phyloP scores from a whole-genome alignment of 2,329 filamentous ascomycete genomes.

The Aspergillus sp. region DNA sequence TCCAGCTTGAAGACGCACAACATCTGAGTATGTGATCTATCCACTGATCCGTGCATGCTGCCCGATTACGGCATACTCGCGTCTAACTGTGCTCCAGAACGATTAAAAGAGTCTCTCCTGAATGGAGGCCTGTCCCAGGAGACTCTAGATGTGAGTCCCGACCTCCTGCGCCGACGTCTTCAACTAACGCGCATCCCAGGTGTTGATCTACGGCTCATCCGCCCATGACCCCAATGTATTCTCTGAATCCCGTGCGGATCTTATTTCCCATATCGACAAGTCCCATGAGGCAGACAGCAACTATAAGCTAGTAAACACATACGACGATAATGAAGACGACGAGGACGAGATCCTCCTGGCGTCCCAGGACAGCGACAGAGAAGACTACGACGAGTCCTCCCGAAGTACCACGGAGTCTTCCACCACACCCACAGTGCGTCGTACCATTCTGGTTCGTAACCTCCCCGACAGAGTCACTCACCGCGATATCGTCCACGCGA shows the following conservation, averaged over 20 bases:
- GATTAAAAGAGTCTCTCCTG: constrained; percentile 50
- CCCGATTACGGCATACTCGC: no score
- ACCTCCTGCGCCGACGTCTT: background rate
- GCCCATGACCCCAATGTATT: background rate
- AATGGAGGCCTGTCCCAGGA: constrained; percentile 51
- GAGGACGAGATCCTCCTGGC: constrained; percentile 22
- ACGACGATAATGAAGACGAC: constrained; percentile 12
- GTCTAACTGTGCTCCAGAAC: constrained; percentile 32
- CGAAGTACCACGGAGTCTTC: constrained; percentile 16
- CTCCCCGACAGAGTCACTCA: constrained; percentile 63
- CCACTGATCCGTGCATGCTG: background rate
- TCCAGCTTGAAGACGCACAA: constrained; percentile 17
- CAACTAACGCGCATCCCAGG: constrained; percentile 5
- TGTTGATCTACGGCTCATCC: constrained; percentile 19
- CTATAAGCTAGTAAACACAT: constrained; percentile 1
- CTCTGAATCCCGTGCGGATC: background rate
- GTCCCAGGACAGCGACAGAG: constrained; percentile 23
- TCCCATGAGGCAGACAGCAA: background rate
- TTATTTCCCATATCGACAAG: background rate
- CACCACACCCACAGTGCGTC: constrained; percentile 19
- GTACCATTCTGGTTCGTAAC: constrained; percentile 57
- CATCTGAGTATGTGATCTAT: constrained; percentile 14
- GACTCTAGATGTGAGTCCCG: constrained; percentile 45
- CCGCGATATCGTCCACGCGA: constrained; percentile 61
- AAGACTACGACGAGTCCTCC: constrained; percentile 21